Percentiles rank a stretch among this genome's conserved stretches.
Evolutionary conservation across 345 rosid genomes (phyloP).

Genomic region (Populus euphratica): DNA sequence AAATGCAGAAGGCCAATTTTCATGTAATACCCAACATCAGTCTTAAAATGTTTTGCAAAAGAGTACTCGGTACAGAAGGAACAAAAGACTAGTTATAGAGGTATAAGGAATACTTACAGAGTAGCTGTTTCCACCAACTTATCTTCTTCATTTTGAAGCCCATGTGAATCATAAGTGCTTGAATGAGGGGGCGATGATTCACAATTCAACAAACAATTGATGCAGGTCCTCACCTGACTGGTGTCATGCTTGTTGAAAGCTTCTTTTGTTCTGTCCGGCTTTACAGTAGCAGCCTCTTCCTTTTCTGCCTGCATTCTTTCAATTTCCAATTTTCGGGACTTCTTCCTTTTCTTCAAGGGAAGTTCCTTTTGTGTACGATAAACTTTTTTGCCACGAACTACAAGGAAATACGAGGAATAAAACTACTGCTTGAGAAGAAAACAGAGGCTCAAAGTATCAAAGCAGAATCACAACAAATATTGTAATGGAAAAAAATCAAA

Average conservation of each 20-base stretch:
- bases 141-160: background rate
- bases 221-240: background rate
- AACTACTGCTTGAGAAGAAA: background rate
- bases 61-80: background rate
- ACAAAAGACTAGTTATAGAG: background rate
- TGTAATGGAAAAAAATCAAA: background rate
- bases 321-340: background rate
- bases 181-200: slow-evolving; percentile 11
- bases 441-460: background rate
- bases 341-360: slow-evolving; percentile 15
- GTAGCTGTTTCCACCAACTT: background rate
- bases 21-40: background rate
- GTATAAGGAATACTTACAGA: background rate
- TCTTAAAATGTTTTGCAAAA: background rate
- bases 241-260: too few species aligned
- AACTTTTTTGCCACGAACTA: background rate
- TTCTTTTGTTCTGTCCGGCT: background rate
- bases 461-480: background rate
- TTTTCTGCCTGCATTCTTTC: background rate
- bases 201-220: slow-evolving; percentile 6
- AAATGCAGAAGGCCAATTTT: background rate
- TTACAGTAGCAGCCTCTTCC: slow-evolving; percentile 2
- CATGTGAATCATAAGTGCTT: background rate
- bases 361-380: slow-evolving; percentile 3
- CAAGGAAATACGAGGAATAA: background rate